Percentiles rank a stretch among this genome's conserved stretches.
Conservation (phyloP, 2,329 filamentous ascomycete genomes). For the Colletotrichum gloeosporioides region DNA sequence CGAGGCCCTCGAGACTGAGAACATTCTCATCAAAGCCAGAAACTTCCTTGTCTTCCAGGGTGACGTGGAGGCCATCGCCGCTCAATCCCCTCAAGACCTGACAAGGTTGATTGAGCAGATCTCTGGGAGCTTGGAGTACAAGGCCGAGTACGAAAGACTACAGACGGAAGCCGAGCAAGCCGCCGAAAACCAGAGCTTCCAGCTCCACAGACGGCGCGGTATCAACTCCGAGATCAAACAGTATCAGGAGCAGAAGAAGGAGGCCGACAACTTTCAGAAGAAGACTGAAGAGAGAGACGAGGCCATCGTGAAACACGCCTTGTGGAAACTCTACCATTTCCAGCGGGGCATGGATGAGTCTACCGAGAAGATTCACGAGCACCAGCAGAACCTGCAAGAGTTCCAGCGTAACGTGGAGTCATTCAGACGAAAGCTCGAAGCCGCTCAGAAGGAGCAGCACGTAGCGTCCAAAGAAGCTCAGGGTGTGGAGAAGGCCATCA, state of each 20-base stretch:
- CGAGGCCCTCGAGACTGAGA: conserved; percentile 87
- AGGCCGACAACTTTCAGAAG: conserved; percentile 90
- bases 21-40: conserved; percentile 96
- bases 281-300: conserved; percentile 91
- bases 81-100: conserved; percentile 91
- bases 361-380: conserved; percentile 85
- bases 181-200: conserved; percentile 85
- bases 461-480: conserved; percentile 77
- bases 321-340: conserved; percentile 97
- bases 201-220: conserved; percentile 85
- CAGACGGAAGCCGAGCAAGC: conserved; percentile 87
- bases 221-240: conserved; percentile 99
- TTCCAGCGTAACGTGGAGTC: conserved; percentile 86
- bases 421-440: conserved; percentile 80
- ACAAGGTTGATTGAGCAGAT: conserved; percentile 97
- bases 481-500: conserved; percentile 86
- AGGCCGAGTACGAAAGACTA: conserved; percentile 90
- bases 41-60: conserved; percentile 99
- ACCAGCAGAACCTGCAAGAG: conserved; percentile 94
- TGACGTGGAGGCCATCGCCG: conserved; percentile 95
- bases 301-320: conserved; percentile 88
- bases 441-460: conserved; percentile 83
- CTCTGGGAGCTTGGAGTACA: conserved; percentile 93
- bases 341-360: conserved; percentile 94
- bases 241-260: conserved; percentile 95